These are phyloP conservation scores for Austroboletus festivus DNA, from an alignment of 768 basidiomycete genomes.

Conservation along the genomic window DNA sequence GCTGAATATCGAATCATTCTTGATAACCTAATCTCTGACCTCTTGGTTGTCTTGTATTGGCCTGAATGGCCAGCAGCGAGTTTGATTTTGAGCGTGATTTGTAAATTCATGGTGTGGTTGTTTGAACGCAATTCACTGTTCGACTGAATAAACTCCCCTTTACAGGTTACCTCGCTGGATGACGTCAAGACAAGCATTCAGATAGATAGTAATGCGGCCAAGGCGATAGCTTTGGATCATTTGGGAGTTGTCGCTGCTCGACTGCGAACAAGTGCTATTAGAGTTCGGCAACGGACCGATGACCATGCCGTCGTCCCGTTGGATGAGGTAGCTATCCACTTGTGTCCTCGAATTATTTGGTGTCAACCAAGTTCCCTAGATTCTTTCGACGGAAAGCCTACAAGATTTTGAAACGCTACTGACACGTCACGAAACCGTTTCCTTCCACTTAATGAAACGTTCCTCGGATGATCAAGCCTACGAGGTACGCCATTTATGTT, in stretches of 20 bases:
- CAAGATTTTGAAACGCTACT: constrained; percentile 57
- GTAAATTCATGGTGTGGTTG: constrained; percentile 74
- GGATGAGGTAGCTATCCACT: constrained; percentile 61
- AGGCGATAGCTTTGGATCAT: constrained; percentile 89
- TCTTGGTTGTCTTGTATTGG: constrained; percentile 85
- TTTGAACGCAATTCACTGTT: neutral
- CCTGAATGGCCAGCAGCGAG: constrained; percentile 97
- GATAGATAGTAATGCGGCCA: constrained; percentile 78
- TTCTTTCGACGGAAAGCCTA: constrained; percentile 47
- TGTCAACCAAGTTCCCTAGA: constrained; percentile 34
- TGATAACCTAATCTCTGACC: constrained; percentile 85
- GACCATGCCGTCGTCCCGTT: constrained; percentile 49
- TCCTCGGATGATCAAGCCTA: constrained; percentile 79
- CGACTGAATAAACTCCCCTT: neutral
- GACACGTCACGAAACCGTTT: constrained; percentile 61
- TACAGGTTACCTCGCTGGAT: constrained; percentile 75
- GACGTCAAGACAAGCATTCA: constrained; percentile 68
- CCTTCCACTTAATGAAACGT: constrained; percentile 63
- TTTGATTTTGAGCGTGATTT: constrained; percentile 73
- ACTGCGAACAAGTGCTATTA: constrained; percentile 58
- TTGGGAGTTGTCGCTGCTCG: constrained; percentile 89
- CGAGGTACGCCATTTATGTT: constrained; percentile 49
- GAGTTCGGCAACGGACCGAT: constrained; percentile 30
- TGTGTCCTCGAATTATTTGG: neutral
- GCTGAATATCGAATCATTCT: constrained; percentile 92